A percentile compares a stretch with the other conserved stretches of the same genome.
Evolutionary conservation across 345 rosid genomes (phyloP).

Genomic region (Pugionium dolabratum): DNA sequence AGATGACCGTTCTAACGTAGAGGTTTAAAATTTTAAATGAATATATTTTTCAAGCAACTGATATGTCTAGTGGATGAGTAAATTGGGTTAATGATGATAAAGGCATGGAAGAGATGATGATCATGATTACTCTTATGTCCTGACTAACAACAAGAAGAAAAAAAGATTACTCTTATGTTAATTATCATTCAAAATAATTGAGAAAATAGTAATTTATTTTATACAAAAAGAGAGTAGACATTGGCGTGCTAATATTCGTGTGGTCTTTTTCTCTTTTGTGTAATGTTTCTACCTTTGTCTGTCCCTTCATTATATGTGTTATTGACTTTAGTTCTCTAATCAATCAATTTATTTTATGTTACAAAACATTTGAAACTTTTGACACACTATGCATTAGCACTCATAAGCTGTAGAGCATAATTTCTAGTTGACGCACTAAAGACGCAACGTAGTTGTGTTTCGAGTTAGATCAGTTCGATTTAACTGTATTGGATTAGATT

Average conservation of each 20-base stretch:
- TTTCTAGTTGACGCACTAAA: too few relatives aligned
- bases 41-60: constrained; percentile 23
- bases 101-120: constrained; percentile 37
- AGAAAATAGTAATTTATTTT: constrained; percentile 1
- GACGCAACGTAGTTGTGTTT: too few relatives aligned
- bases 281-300: neutral
- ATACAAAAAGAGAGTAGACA: constrained; percentile 11
- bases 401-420: too few relatives aligned
- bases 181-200: neutral
- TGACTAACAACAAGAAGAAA: too few relatives aligned
- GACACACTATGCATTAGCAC: too few relatives aligned
- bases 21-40: constrained; percentile 4
- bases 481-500: neutral
- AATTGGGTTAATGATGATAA: constrained; percentile 40
- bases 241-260: constrained; percentile 39
- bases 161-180: neutral
- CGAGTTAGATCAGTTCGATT: neutral
- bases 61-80: constrained; percentile 4
- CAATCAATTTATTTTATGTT: constrained; percentile 29
- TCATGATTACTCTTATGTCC: constrained; percentile 30
- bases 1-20: constrained; percentile 30
- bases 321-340: constrained; percentile 24
- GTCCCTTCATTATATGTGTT: constrained; percentile 27
- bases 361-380: neutral
- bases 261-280: constrained; percentile 33